Percentiles rank a stretch among this genome's conserved stretches.
These are phyloP conservation scores for Ogataea angusta DNA, from an alignment of 805 yeast genomes.

Conservation along the genomic window DNA sequence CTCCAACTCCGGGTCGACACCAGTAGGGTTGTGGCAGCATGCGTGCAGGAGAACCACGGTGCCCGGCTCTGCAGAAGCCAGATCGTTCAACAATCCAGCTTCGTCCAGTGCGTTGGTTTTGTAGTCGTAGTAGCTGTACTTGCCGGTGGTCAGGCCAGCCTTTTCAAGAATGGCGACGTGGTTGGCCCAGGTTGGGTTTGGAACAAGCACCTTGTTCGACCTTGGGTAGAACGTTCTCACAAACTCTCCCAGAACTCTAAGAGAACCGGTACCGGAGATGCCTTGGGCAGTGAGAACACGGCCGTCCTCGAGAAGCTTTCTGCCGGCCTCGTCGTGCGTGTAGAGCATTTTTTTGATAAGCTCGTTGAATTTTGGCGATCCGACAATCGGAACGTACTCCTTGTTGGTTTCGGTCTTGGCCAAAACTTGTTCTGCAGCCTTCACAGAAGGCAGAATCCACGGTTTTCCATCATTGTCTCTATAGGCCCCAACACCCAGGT, in stretches of 20 bases:
- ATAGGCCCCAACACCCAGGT: slow-evolving; percentile 88
- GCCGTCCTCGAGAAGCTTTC: slow-evolving; percentile 51
- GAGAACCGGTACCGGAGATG: slow-evolving; percentile 92
- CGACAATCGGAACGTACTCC: slow-evolving; percentile 86
- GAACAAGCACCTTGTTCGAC: slow-evolving; percentile 57
- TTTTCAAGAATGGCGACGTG: slow-evolving; percentile 76
- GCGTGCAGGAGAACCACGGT: slow-evolving; percentile 80
- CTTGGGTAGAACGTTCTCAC: slow-evolving; percentile 55
- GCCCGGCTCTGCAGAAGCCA: slow-evolving; percentile 53
- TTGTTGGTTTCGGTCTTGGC: slow-evolving; percentile 54
- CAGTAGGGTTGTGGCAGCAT: slow-evolving; percentile 97
- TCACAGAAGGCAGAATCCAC: slow-evolving; percentile 77
- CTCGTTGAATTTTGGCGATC: slow-evolving; percentile 63
- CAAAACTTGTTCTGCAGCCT: slow-evolving; percentile 56
- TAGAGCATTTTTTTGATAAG: slow-evolving; percentile 70
- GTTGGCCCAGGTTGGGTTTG: slow-evolving; percentile 94
- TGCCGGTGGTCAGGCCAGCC: slow-evolving; percentile 61
- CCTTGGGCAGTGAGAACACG: slow-evolving; percentile 85
- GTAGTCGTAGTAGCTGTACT: slow-evolving; percentile 70
- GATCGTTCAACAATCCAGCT: slow-evolving; percentile 58
- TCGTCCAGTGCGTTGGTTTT: slow-evolving; percentile 60
- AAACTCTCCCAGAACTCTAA: slow-evolving; percentile 81
- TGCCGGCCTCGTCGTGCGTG: slow-evolving; percentile 59
- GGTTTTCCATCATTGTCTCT: slow-evolving; percentile 87
- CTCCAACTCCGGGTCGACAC: slow-evolving; percentile 79